These are phyloP conservation scores for Berkeleyomyces basicola DNA, from an alignment of 2,329 filamentous ascomycete species.

Conservation along the genomic window DNA sequence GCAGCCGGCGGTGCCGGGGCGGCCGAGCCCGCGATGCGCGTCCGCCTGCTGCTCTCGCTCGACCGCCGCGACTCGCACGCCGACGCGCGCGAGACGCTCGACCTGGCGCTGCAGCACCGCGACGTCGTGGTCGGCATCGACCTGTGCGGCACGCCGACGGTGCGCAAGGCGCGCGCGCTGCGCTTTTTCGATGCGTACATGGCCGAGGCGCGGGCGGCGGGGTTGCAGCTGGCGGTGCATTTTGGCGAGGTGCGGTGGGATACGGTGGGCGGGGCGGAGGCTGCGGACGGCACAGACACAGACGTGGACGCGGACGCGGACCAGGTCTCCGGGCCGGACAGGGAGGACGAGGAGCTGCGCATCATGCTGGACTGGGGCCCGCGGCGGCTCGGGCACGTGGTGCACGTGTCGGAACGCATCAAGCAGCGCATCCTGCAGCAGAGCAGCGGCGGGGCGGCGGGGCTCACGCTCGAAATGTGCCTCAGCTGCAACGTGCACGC, in stretches of 20 bases:
- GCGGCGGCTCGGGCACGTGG: conserved; percentile 60
- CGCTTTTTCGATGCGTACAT: conserved; percentile 44
- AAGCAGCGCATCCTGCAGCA: conserved; percentile 35
- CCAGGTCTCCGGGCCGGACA: conserved; percentile 27
- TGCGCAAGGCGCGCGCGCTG: conserved; percentile 37
- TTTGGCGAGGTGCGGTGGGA: conserved; percentile 48
- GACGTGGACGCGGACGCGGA: neutral
- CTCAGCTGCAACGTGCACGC: conserved; percentile 68
- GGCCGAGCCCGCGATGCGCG: conserved; percentile 30
- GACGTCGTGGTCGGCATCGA: conserved; percentile 56
- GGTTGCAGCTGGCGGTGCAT: conserved; percentile 53
- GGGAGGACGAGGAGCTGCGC: conserved; percentile 41
- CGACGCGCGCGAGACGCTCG: conserved; percentile 47
- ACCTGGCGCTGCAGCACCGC: conserved; percentile 41
- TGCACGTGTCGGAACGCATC: conserved; percentile 49
- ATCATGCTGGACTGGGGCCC: conserved; percentile 50
- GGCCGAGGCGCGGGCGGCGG: conserved; percentile 32
- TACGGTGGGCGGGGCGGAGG: neutral
- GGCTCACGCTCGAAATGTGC: conserved; percentile 56
- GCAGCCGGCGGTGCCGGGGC: conserved; percentile 15
- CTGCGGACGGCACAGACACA: neutral
- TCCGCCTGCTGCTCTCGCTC: conserved; percentile 55
- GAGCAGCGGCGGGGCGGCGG: conserved; percentile 16
- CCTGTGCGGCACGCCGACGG: conserved; percentile 56
- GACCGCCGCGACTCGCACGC: conserved; percentile 46